phyloP scores from a whole-genome alignment of 2,329 filamentous ascomycete species.

The Phoma herbarum region DNA sequence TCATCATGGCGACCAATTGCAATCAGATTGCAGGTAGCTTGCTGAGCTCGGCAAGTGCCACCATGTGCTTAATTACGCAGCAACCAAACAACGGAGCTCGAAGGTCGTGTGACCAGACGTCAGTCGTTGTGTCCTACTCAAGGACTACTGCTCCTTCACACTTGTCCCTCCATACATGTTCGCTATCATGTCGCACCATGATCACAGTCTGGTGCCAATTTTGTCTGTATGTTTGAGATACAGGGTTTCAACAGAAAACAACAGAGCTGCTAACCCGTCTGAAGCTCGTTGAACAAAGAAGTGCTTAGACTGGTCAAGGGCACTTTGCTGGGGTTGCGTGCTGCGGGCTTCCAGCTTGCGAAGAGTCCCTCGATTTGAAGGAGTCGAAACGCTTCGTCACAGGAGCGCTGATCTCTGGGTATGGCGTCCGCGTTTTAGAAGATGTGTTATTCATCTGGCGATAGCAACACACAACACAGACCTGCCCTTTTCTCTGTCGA shows the following conservation, averaged over 20 bases:
- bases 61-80: slow-evolving; percentile 2
- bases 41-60: background rate
- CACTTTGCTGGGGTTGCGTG: too few species aligned
- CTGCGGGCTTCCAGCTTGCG: too few species aligned
- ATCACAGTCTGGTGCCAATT: too few species aligned
- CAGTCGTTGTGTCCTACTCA: background rate
- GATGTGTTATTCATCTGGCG: too few species aligned
- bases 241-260: background rate
- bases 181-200: background rate
- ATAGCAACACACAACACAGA: too few species aligned
- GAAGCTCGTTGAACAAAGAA: background rate
- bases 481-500: too few species aligned
- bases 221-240: background rate
- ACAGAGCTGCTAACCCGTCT: background rate
- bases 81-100: background rate
- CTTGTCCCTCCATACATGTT: too few species aligned
- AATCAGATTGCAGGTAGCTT: background rate
- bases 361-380: background rate
- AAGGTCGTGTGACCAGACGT: slow-evolving; percentile 10
- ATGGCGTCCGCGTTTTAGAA: too few species aligned
- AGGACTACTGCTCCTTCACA: background rate
- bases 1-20: background rate
- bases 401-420: too few species aligned
- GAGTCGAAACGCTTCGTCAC: too few species aligned
- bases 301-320: background rate